A percentile compares a stretch with the other conserved stretches of the same genome.
Conservation (phyloP, 352 stramenopile species). For the Phytopythium ostracodes region DNA sequence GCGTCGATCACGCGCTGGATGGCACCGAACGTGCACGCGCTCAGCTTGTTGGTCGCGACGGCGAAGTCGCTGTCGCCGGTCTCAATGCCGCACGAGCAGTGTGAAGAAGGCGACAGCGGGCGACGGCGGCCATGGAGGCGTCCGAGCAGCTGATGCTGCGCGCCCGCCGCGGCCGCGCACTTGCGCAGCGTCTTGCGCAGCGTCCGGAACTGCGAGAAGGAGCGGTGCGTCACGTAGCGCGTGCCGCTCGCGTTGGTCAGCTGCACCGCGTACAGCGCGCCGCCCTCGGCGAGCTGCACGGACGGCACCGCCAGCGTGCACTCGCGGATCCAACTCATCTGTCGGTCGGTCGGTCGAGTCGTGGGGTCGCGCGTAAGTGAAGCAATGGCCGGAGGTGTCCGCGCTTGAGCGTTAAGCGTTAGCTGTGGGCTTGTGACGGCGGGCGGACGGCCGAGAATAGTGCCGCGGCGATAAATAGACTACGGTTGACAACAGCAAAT, state of each 20-base stretch:
- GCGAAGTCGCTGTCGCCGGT: background rate
- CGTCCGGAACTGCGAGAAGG: slow-evolving; percentile 57
- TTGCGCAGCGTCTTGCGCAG: slow-evolving; percentile 41
- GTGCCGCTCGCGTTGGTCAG: slow-evolving; percentile 18
- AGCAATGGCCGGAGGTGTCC: background rate
- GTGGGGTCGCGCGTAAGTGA: slow-evolving; percentile 7
- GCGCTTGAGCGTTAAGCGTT: background rate
- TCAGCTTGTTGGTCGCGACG: background rate
- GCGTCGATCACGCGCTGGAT: slow-evolving; percentile 1
- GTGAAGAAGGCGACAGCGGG: background rate
- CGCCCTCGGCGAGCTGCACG: slow-evolving; percentile 21
- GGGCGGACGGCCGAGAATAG: too few species aligned
- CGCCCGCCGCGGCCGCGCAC: background rate
- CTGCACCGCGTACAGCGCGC: slow-evolving; percentile 27
- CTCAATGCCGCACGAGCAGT: background rate
- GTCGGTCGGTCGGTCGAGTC: background rate
- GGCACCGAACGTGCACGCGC: slow-evolving; percentile 7
- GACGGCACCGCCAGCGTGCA: slow-evolving; percentile 27
- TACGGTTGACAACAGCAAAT: too few species aligned
- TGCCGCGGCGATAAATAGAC: too few species aligned
- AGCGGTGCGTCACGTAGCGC: slow-evolving; percentile 30
- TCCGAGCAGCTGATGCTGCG: background rate
- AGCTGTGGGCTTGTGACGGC: too few species aligned
- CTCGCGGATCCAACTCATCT: slow-evolving; percentile 34
- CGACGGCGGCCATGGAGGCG: background rate